Percentiles rank a stretch among this genome's conserved stretches.
phyloP scores from a whole-genome alignment of 2,329 filamentous ascomycete genomes.

The Gaeumannomyces tritici region DNA sequence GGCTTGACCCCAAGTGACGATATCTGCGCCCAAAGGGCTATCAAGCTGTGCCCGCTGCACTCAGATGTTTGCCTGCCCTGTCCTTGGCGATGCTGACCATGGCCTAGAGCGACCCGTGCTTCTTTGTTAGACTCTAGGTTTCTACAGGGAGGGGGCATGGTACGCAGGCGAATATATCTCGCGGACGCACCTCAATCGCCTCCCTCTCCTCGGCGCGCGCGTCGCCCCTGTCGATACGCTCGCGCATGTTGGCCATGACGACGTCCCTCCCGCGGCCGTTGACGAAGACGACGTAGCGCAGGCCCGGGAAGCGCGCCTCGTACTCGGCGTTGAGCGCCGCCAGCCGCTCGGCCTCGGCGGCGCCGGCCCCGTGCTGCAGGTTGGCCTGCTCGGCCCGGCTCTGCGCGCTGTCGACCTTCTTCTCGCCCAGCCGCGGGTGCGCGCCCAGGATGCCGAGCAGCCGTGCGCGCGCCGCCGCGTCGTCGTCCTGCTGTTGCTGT shows the following conservation, averaged over 20 bases:
- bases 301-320: constrained; percentile 68
- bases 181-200: constrained; percentile 60
- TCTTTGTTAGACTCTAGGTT: too few species aligned
- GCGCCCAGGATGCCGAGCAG: constrained; percentile 68
- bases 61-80: constrained; percentile 54
- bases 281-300: constrained; percentile 88
- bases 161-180: too few species aligned
- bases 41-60: not conserved
- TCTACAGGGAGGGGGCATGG: too few species aligned
- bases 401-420: constrained; percentile 72
- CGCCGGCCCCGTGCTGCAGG: constrained; percentile 45
- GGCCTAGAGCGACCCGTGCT: constrained; percentile 39
- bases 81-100: constrained; percentile 90
- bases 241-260: constrained; percentile 76
- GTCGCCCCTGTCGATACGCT: constrained; percentile 60
- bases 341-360: constrained; percentile 48
- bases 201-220: constrained; percentile 58
- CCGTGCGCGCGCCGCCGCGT: constrained; percentile 33
- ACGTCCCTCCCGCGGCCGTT: constrained; percentile 65
- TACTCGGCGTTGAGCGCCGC: constrained; percentile 64
- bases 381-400: constrained; percentile 76
- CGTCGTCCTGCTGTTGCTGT: constrained; percentile 27
- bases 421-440: constrained; percentile 75
- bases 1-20: too few species aligned
- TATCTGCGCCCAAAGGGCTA: too few species aligned